phyloP scores from a whole-genome alignment of 2,329 filamentous ascomycete species.

The Ophiosphaerella narmari region DNA sequence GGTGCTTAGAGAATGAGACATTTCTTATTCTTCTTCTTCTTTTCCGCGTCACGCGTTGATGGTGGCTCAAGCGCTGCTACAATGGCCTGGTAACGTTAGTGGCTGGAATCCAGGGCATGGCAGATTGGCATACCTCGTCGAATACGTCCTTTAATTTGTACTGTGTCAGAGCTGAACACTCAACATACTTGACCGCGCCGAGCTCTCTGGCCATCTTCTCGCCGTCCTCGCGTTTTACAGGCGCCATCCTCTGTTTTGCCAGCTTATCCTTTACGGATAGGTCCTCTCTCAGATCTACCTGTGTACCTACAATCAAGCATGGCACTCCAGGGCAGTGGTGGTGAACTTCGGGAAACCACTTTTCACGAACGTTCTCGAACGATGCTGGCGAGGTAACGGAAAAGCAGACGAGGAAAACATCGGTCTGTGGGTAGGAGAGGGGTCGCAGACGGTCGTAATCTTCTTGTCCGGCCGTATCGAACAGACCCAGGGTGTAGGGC shows the following conservation, averaged over 20 bases:
- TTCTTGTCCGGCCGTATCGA: slow-evolving; percentile 98
- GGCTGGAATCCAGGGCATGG: not conserved
- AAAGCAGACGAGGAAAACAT: slow-evolving; percentile 98
- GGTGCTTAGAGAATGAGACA: slow-evolving; percentile 44
- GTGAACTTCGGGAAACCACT: slow-evolving; percentile 98
- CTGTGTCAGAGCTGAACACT: slow-evolving; percentile 97
- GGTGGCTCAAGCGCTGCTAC: slow-evolving; percentile 93
- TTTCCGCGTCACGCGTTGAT: slow-evolving; percentile 68
- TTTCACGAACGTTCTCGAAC: slow-evolving; percentile 98
- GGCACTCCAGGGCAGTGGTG: slow-evolving; percentile 98
- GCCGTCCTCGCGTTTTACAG: slow-evolving; percentile 89
- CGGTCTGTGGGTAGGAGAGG: slow-evolving; percentile 96
- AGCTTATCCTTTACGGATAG: slow-evolving; percentile 86
- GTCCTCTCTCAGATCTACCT: slow-evolving; percentile 94
- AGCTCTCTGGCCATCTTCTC: slow-evolving; percentile 96
- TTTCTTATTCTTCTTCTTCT: slow-evolving; percentile 41
- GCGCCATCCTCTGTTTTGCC: slow-evolving; percentile 92
- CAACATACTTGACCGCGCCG: slow-evolving; percentile 98
- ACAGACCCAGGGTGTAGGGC: slow-evolving; percentile 94
- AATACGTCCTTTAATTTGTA: slow-evolving; percentile 99
- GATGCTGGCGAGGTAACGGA: slow-evolving; percentile 96
- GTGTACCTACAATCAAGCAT: slow-evolving; percentile 96
- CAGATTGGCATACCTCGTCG: slow-evolving; percentile 74
- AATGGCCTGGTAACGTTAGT: slow-evolving; percentile 69
- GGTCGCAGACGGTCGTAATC: slow-evolving; percentile 98